These are phyloP conservation scores for Citrus sp. DNA, from an alignment of 345 rosid genomes.

Conservation along the genomic window DNA sequence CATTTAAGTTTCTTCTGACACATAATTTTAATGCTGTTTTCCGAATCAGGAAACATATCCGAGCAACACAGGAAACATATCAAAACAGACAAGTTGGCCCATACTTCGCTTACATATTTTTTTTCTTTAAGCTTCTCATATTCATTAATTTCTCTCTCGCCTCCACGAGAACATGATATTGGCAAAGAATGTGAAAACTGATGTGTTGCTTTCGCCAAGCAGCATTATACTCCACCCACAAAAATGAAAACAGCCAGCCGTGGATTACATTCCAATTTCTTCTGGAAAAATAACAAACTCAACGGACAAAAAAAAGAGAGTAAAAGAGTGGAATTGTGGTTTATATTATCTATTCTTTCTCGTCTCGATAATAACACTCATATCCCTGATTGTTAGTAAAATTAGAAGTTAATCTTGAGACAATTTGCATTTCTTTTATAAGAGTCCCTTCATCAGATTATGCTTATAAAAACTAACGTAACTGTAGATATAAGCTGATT, in stretches of 20 bases:
- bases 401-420: neutral
- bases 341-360: neutral
- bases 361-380: neutral
- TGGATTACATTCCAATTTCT: neutral
- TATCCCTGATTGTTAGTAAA: neutral
- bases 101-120: neutral
- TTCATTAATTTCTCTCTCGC: neutral
- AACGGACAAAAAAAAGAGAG: neutral
- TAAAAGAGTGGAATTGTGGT: neutral
- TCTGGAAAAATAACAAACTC: neutral
- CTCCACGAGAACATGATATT: neutral
- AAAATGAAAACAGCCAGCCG: neutral
- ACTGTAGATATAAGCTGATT: neutral
- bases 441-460: too few species aligned
- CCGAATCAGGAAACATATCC: conserved; percentile 8
- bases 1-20: conserved; percentile 12
- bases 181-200: conserved; percentile 2
- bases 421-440: too few species aligned
- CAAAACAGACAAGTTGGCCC: neutral
- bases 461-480: too few species aligned
- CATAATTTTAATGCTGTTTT: neutral
- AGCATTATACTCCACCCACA: neutral
- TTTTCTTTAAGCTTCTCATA: neutral
- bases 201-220: neutral
- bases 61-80: neutral